Evolutionary conservation across 768 basidiomycete species (phyloP).

Genomic region (Termitomyces sp.): DNA sequence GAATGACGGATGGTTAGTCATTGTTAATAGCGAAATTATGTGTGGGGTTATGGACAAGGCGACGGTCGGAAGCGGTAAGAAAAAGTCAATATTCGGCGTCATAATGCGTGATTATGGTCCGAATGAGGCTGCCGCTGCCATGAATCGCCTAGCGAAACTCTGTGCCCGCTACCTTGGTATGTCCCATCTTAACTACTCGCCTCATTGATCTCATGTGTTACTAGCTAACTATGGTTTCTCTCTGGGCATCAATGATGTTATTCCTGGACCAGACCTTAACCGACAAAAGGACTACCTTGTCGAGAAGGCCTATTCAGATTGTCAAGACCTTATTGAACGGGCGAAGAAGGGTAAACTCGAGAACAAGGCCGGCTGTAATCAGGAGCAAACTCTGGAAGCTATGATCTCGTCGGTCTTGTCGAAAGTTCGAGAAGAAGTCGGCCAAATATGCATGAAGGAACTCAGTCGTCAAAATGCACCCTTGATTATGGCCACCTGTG

Average conservation of each 20-base stretch:
- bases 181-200: constrained; percentile 15
- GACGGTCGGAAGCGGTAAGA: constrained; percentile 96
- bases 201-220: constrained; percentile 4
- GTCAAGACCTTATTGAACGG: constrained; percentile 78
- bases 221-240: constrained; percentile 98
- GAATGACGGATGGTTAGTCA: constrained; percentile 96
- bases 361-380: constrained; percentile 96
- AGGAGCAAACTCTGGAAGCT: constrained; percentile 97
- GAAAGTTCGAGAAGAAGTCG: constrained; percentile 92
- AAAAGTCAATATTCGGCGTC: constrained; percentile 98
- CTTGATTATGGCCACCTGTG: constrained; percentile 98
- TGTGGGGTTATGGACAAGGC: constrained; percentile 99
- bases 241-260: constrained; percentile 97
- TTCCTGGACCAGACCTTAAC: constrained; percentile 83
- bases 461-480: constrained; percentile 97
- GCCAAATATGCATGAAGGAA: constrained; percentile 97
- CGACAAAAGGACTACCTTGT: constrained; percentile 81
- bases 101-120: constrained; percentile 96
- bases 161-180: constrained; percentile 89
- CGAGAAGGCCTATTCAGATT: constrained; percentile 82
- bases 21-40: constrained; percentile 98
- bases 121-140: constrained; percentile 89
- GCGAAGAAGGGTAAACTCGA: constrained; percentile 90
- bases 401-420: constrained; percentile 90
- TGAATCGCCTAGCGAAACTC: constrained; percentile 94